Evolutionary conservation across 73 alveolate genomes (phyloP).

Genomic region (Symbiodinium natans): DNA sequence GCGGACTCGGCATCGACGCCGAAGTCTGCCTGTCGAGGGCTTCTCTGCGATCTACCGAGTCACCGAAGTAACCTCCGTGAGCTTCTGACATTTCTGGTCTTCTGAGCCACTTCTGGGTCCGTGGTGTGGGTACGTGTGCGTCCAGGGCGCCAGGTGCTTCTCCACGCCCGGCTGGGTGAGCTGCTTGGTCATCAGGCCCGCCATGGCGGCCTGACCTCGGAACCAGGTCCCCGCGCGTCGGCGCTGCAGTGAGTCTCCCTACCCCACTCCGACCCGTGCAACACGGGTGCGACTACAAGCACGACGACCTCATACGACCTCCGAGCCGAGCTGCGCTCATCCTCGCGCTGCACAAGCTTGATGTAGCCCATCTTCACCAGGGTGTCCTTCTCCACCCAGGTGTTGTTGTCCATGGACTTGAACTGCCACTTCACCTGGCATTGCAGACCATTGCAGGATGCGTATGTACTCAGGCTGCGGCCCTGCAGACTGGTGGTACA

Average conservation of each 20-base stretch:
- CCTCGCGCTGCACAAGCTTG: conserved; percentile 91
- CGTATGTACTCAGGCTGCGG: neutral
- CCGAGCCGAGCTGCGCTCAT: conserved; percentile 35
- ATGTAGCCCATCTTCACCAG: conserved; percentile 91
- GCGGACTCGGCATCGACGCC: conserved; percentile 92
- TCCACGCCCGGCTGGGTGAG: conserved; percentile 88
- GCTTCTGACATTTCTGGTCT: too few species aligned
- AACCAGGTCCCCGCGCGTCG: too few species aligned
- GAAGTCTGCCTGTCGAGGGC: conserved; percentile 68
- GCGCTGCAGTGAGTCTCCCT: too few species aligned
- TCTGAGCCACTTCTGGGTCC: neutral
- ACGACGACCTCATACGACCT: too few species aligned
- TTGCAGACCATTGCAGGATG: too few species aligned
- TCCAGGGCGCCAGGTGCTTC: conserved; percentile 70
- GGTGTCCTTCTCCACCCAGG: conserved; percentile 93
- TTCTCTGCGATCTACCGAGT: too few species aligned
- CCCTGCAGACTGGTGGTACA: too few species aligned
- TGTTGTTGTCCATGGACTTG: conserved; percentile 81
- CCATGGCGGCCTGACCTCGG: conserved; percentile 81
- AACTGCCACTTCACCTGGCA: conserved; percentile 91
- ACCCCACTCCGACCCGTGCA: too few species aligned
- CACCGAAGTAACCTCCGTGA: too few species aligned
- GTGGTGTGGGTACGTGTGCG: too few species aligned
- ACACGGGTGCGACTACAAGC: too few species aligned
- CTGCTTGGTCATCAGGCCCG: conserved; percentile 88